Conservation (phyloP, 805 yeast species). For the Starmera amethionina region DNA sequence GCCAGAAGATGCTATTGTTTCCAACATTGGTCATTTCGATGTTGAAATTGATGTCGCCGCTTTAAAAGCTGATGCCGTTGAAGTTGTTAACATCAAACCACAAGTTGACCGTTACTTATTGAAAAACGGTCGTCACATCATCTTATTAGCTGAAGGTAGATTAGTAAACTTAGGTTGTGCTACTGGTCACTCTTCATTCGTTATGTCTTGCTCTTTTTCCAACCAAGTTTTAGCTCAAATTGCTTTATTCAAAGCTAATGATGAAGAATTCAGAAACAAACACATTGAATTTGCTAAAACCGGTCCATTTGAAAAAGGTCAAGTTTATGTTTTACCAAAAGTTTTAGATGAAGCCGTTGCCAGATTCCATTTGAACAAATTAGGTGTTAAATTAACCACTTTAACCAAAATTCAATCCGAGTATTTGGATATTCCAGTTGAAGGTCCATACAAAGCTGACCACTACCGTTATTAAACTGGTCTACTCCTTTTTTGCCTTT, state of each 20-base stretch:
- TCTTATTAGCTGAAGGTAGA: slow-evolving; percentile 98
- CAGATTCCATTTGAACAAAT: slow-evolving; percentile 88
- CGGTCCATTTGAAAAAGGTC: slow-evolving; percentile 80
- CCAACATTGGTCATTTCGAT: slow-evolving; percentile 99
- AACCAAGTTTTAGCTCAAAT: slow-evolving; percentile 99
- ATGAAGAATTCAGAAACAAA: slow-evolving; percentile 67
- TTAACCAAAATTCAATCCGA: slow-evolving; percentile 80
- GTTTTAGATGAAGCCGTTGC: slow-evolving; percentile 98
- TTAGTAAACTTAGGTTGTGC: slow-evolving; percentile 99
- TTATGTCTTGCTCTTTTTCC: slow-evolving; percentile 99
- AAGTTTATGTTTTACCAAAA: slow-evolving; percentile 93
- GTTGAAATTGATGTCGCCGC: slow-evolving; percentile 99
- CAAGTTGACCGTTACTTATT: slow-evolving; percentile 97
- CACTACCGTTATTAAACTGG: slow-evolving; percentile 84
- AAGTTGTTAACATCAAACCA: slow-evolving; percentile 95
- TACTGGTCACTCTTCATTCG: slow-evolving; percentile 98
- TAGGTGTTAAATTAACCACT: slow-evolving; percentile 78
- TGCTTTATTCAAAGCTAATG: slow-evolving; percentile 86
- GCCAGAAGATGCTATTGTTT: slow-evolving; percentile 99
- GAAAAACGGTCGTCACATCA: slow-evolving; percentile 83
- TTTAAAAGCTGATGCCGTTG: slow-evolving; percentile 89
- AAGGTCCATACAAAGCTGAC: slow-evolving; percentile 98
- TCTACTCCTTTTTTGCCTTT: too few species aligned
- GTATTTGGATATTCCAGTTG: slow-evolving; percentile 82
- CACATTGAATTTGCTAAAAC: slow-evolving; percentile 87